A percentile compares a stretch with the other conserved stretches of the same genome.
Conservation (phyloP, 2,329 filamentous ascomycete species). For the Teratosphaeria epicoccoides region DNA sequence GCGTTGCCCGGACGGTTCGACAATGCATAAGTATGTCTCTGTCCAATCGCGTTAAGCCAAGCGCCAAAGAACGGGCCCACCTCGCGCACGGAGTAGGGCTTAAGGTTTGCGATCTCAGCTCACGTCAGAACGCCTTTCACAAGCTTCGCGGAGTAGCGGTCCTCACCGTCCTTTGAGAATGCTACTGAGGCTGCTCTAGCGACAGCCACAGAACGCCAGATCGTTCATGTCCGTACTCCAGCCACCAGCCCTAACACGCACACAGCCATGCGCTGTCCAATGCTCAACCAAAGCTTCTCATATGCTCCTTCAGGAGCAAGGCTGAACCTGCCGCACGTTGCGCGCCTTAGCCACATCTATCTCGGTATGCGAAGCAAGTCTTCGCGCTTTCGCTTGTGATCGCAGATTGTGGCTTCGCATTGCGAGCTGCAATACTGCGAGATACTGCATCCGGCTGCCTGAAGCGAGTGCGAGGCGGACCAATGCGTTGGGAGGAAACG, state of each 20-base stretch:
- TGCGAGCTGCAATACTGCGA: not conserved
- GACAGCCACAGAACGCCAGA: not conserved
- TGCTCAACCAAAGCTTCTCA: not conserved
- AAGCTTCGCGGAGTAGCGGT: too few species aligned
- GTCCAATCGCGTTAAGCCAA: not conserved
- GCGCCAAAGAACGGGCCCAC: too few species aligned
- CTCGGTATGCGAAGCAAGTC: not conserved
- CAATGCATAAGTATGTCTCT: too few species aligned
- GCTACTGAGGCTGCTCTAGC: not conserved
- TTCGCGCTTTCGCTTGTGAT: not conserved
- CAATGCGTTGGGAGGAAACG: not conserved
- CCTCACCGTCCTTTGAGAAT: too few species aligned
- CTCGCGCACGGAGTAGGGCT: too few species aligned
- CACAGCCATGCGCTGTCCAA: not conserved
- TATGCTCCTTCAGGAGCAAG: not conserved
- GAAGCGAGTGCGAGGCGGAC: not conserved
- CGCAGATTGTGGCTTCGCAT: not conserved
- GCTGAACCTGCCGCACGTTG: not conserved
- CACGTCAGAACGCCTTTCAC: not conserved
- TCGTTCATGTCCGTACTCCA: not conserved
- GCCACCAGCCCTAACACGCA: not conserved
- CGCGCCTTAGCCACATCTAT: not conserved
- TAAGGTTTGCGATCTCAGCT: not conserved
- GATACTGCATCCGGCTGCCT: not conserved
- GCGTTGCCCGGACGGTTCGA: too few species aligned